Evolutionary conservation across 352 stramenopile species (phyloP), one percentile per base, ranked within the genome.

Genomic region (Globisporangium yorkense): DNA sequence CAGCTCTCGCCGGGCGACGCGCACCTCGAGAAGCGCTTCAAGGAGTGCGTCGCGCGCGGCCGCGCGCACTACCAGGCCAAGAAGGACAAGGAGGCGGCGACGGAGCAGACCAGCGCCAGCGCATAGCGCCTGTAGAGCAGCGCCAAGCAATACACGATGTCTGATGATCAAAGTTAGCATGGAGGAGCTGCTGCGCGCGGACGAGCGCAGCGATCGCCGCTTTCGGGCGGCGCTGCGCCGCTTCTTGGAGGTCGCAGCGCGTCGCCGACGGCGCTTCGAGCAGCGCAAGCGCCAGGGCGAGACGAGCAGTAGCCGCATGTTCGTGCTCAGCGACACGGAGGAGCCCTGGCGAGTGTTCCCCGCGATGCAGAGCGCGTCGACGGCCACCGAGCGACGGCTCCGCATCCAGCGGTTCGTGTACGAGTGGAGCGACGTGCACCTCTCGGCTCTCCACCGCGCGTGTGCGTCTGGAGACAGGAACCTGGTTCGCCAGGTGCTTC

Each of bases 21-120:
- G 57, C 52, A 84, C 31, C 64, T 93, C 7, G 85, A 93, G 69
- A 88, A 87, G 61, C 78, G 80, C 57, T 93, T 93, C 73, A 73
- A 93, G 66, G 78, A 82, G 24, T 88, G 81, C 57, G 83, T 93
- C 15, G 74, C 80, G 44, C 81, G 83, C 50, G 83, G 80, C 43
- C 83, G 83, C 27, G 75, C 73, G 13, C 66, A 82, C 57, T 67
- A 84, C 70, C 72, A 83, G 50, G 64, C 67, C 46, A 86, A 86
- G 70, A 63, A 84, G 66, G 62, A 68, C 47, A 61, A 20, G 52
- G 59, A 54, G 33, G 51, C 18, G 3, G 15, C 21, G n/a, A 9
- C 44, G 5, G 57, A 33, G 21, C 37, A 43, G 12, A 16, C 37
- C 37, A 43, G 35, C 35, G 29, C 53, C 10, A 65, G 55, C 31